Percentiles rank a stretch among this genome's conserved stretches.
These are phyloP conservation scores for Lactuca sativa DNA, from an alignment of 129 eudicot genomes.

Conservation along the genomic window DNA sequence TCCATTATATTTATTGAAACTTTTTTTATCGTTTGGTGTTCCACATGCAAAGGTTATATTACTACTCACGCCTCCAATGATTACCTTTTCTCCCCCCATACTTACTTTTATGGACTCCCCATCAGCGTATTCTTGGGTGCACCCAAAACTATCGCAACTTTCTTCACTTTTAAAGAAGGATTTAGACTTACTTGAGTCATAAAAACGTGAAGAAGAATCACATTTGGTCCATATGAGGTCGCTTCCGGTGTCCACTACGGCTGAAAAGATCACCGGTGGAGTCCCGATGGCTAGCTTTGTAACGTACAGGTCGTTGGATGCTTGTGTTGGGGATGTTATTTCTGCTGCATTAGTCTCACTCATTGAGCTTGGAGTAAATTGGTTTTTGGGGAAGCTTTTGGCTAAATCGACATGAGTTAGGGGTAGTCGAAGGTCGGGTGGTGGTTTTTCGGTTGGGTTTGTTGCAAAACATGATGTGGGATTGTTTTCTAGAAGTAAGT, in stretches of 20 bases:
- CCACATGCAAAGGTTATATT: conserved; percentile 13
- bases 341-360: background rate
- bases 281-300: conserved; percentile 18
- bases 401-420: background rate
- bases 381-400: background rate
- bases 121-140: background rate
- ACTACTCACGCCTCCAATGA: background rate
- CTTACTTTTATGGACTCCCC: background rate
- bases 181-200: background rate
- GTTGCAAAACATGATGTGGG: background rate
- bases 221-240: conserved; percentile 28
- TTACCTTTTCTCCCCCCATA: conserved; percentile 1
- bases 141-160: background rate
- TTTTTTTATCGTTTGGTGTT: background rate
- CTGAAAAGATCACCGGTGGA: conserved; percentile 13
- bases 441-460: background rate
- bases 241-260: conserved; percentile 32
- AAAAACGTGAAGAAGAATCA: background rate
- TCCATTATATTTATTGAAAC: conserved; percentile 8
- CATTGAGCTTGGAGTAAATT: background rate
- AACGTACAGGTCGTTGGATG: background rate
- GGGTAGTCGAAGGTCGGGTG: background rate
- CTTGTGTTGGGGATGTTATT: background rate
- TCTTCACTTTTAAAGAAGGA: background rate
- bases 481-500: conserved; percentile 2